These are phyloP conservation scores for Solanum pimpinellifolium DNA, from an alignment of 257 asterid genomes.

Conservation along the genomic window DNA sequence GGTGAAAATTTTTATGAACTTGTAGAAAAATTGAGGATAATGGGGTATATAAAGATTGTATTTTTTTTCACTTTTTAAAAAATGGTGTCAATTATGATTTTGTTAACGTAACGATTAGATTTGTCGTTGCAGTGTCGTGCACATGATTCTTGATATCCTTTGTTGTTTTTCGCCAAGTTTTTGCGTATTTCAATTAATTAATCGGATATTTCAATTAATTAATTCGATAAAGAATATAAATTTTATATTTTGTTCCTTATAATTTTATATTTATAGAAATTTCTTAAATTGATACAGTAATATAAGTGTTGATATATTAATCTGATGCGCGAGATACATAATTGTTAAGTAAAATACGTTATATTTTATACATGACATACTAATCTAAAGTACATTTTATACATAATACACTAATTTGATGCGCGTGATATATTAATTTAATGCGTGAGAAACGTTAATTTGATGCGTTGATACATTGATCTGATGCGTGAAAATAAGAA, in stretches of 20 bases:
- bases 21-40: not conserved
- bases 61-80: not conserved
- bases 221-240: fast-evolving
- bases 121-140: not conserved
- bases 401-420: no score
- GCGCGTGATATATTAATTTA: no score
- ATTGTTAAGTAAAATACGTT: no score
- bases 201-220: not conserved
- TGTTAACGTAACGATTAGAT: not conserved
- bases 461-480: no score
- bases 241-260: no score
- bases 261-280: no score
- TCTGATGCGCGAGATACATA: fast-evolving
- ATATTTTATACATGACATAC: no score
- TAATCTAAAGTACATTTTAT: no score
- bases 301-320: no score
- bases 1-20: not conserved
- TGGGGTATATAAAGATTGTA: not conserved
- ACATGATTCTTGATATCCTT: not conserved
- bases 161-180: not conserved
- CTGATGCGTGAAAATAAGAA: no score
- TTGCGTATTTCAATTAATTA: not conserved
- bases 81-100: not conserved
- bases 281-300: fast-evolving
- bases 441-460: no score